Evolutionary conservation across 441 rosid genomes (phyloP).

Genomic region (Gossypium schwendimanii): DNA sequence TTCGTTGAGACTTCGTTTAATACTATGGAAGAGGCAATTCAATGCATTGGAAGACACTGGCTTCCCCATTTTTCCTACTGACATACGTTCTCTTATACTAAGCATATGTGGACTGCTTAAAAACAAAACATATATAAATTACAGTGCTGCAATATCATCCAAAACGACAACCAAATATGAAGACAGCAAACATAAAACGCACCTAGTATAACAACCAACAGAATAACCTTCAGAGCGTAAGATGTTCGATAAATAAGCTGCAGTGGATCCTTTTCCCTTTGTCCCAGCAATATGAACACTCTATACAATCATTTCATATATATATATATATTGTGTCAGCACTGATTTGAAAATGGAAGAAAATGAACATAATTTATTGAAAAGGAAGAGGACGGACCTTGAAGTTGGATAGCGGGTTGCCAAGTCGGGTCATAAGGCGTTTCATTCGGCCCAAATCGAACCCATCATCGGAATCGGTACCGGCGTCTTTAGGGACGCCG

Average conservation of each 20-base stretch:
- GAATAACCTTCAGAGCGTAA: conserved; percentile 61
- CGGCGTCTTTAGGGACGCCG: conserved; percentile 77
- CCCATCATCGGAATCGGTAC: conserved; percentile 77
- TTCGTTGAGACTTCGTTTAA: conserved; percentile 49
- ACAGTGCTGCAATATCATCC: not conserved
- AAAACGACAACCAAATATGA: not conserved
- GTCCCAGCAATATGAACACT: conserved; percentile 85
- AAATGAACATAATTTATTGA: not conserved
- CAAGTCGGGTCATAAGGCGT: conserved; percentile 63
- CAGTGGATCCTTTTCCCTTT: conserved; percentile 88
- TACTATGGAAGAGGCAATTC: conserved; percentile 42
- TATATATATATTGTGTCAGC: not conserved
- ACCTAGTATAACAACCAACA: conserved; percentile 90
- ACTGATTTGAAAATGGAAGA: not conserved
- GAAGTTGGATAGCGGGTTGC: conserved; percentile 62
- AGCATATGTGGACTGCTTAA: conserved; percentile 63
- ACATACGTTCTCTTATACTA: conserved; percentile 71
- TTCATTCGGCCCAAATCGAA: conserved; percentile 76
- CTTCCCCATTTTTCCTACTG: conserved; percentile 47
- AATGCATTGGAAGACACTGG: conserved; percentile 56
- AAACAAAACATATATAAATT: not conserved
- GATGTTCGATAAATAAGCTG: conserved; percentile 71
- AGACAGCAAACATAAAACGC: not conserved
- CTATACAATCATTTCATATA: conserved; percentile 22
- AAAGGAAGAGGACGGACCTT: conserved; percentile 41